A percentile compares a stretch with the other conserved stretches of the same genome.
Conservation (phyloP, 1,284 basidiomycete species). For the Fomitopsis betulina region DNA sequence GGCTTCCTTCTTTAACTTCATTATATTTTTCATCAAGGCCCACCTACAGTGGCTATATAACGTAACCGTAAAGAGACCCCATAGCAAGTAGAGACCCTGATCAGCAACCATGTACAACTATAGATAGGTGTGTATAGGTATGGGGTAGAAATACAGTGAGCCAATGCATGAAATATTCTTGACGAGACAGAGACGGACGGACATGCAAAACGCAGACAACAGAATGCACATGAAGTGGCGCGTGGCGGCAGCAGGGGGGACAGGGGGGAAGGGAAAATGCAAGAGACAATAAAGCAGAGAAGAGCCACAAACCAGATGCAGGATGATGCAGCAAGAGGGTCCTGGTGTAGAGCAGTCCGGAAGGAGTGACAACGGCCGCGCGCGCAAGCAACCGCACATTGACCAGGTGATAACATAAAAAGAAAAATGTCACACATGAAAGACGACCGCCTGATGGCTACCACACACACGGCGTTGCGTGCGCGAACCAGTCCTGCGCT, state of each 20-base stretch:
- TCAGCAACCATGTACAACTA: neutral
- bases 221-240: neutral
- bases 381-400: neutral
- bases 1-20: neutral
- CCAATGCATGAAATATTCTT: neutral
- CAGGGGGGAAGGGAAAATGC: neutral
- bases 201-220: neutral
- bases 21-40: neutral
- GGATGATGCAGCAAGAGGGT: neutral
- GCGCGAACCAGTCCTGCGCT: slow-evolving; percentile 36
- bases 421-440: neutral
- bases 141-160: neutral
- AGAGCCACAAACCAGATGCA: neutral
- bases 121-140: neutral
- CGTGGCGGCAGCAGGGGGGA: neutral
- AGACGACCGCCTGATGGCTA: slow-evolving; percentile 22
- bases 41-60: neutral
- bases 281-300: neutral
- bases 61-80: neutral
- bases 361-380: neutral
- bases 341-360: neutral
- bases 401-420: neutral
- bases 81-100: neutral
- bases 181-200: neutral
- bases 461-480: slow-evolving; percentile 44